These are phyloP conservation scores for Chlorella sp. DNA, from an alignment of 139 green algal genomes.

Conservation along the genomic window DNA sequence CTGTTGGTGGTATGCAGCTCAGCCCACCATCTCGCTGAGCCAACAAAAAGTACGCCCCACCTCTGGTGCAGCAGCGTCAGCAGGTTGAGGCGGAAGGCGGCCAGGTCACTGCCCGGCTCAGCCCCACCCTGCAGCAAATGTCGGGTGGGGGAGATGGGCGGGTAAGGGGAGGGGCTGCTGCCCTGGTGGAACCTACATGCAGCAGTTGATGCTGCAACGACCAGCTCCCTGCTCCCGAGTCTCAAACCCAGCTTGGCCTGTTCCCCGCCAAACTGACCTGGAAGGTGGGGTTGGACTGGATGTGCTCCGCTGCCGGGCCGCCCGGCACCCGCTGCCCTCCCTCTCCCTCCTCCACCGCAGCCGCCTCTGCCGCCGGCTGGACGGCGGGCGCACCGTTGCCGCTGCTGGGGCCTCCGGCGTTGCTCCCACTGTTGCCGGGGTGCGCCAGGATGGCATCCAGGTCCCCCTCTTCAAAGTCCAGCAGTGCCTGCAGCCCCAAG, in stretches of 20 bases:
- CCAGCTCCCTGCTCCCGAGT: too few relatives aligned
- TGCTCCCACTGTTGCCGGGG: not conserved
- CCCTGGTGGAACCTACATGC: too few relatives aligned
- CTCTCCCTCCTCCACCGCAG: not conserved
- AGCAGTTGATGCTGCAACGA: too few relatives aligned
- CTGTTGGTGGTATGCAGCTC: too few relatives aligned
- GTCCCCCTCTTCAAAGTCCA: not conserved
- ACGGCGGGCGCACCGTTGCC: not conserved
- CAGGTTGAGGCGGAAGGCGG: not conserved
- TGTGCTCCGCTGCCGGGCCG: not conserved
- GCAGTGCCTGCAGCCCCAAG: conserved; percentile 17
- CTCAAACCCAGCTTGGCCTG: too few relatives aligned
- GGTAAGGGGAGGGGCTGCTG: not conserved
- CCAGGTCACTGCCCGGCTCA: not conserved
- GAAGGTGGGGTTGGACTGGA: not conserved
- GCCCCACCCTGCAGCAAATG: not conserved
- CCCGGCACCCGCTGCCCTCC: not conserved
- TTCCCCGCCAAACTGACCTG: not conserved
- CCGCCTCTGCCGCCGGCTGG: not conserved
- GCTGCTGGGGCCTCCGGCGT: too few relatives aligned
- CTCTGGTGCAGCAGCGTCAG: conserved; percentile 4
- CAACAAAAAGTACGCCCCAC: too few relatives aligned
- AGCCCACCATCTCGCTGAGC: too few relatives aligned
- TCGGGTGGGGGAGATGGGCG: too few relatives aligned
- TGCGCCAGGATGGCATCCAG: not conserved